Evolutionary conservation across 108 stramenopile genomes (phyloP).

Genomic region (Schizochytrium sp.): DNA sequence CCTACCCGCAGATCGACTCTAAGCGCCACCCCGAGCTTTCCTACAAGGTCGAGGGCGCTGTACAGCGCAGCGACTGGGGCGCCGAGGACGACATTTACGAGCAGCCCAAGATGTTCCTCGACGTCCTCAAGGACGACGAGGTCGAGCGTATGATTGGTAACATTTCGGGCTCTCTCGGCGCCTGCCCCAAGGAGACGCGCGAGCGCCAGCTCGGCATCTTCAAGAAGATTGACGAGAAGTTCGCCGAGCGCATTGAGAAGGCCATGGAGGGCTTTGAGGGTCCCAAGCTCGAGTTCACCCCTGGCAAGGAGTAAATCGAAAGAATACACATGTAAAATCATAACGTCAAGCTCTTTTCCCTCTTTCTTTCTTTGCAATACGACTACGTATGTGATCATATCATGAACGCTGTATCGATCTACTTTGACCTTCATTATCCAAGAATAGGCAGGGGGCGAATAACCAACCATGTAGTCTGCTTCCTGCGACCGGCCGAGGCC

Average conservation of each 20-base stretch:
- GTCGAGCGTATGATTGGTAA: slow-evolving; percentile 49
- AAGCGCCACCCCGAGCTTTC: background rate
- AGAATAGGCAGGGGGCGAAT: no score
- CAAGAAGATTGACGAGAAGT: slow-evolving; percentile 39
- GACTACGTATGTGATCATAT: no score
- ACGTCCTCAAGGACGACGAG: slow-evolving; percentile 37
- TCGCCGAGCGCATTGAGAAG: background rate
- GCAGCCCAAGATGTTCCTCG: slow-evolving; percentile 44
- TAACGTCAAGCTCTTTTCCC: no score
- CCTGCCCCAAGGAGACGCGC: slow-evolving; percentile 51
- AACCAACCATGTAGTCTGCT: no score
- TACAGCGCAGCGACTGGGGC: slow-evolving; percentile 45
- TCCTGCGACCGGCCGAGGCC: no score
- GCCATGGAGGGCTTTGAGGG: background rate
- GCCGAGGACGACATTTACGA: slow-evolving; percentile 53
- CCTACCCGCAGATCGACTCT: slow-evolving; percentile 28
- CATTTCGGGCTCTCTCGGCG: slow-evolving; percentile 50
- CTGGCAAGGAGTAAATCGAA: background rate
- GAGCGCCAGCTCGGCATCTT: slow-evolving; percentile 54
- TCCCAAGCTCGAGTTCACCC: background rate
- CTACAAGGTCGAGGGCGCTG: slow-evolving; percentile 39
- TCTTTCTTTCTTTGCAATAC: no score
- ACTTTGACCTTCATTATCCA: no score
- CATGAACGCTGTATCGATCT: no score
- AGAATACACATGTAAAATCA: no score